Evolutionary conservation across 495 filamentous ascomycete species (phyloP).

Genomic region (Penicillium parvum): DNA sequence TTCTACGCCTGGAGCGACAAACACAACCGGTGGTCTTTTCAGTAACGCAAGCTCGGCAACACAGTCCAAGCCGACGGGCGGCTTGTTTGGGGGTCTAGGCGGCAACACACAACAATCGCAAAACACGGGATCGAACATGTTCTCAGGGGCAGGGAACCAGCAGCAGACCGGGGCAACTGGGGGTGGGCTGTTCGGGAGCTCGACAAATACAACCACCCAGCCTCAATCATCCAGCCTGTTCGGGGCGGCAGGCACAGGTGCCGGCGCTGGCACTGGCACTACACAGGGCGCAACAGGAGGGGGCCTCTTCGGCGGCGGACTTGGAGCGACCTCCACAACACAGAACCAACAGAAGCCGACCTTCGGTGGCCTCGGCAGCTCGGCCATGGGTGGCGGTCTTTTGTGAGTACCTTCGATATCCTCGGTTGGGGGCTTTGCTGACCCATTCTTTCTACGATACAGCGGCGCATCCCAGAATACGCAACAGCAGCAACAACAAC

Average conservation of each 20-base stretch:
- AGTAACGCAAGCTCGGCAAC: constrained; percentile 28
- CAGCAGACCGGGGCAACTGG: constrained; percentile 22
- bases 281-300: constrained; percentile 24
- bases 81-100: constrained; percentile 44
- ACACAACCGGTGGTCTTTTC: constrained; percentile 35
- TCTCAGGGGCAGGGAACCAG: constrained; percentile 25
- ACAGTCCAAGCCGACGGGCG: constrained; percentile 38
- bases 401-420: too few relatives aligned
- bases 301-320: constrained; percentile 41
- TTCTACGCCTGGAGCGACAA: constrained; percentile 24
- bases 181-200: constrained; percentile 50
- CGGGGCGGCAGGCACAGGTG: constrained; percentile 37
- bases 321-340: constrained; percentile 28
- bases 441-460: neutral
- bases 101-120: constrained; percentile 29
- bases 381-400: constrained; percentile 32
- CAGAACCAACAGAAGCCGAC: constrained; percentile 37
- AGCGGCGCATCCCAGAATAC: neutral
- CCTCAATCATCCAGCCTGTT: constrained; percentile 45
- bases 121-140: constrained; percentile 40
- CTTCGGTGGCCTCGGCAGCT: constrained; percentile 28
- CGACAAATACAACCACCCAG: constrained; percentile 39
- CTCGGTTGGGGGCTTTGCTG: too few relatives aligned
- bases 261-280: constrained; percentile 31
- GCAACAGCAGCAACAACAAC: constrained; percentile 11